Evolutionary conservation across 2,329 filamentous ascomycete genomes (phyloP), one percentile per base, ranked within the genome.

Genomic region (Stemphylium beticola): DNA sequence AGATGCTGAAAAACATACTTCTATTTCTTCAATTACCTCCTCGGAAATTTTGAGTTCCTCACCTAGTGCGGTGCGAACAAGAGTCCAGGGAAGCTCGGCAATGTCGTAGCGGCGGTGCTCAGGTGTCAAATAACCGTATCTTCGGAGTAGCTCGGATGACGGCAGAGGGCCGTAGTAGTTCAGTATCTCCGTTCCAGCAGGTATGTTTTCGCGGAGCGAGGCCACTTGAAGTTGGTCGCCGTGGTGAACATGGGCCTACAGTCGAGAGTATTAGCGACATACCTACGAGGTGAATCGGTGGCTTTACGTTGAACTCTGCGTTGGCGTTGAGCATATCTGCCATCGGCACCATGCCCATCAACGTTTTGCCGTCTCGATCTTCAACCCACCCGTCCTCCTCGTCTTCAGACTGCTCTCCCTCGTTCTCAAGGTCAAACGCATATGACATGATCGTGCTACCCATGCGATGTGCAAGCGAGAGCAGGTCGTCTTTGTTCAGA

Each of bases 301-400:
- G 9, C 14, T 55, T 36, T 41, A 65, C 64, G 10, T 67, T 67
- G 42, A 67, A 67, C 6, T 63, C 63, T 10, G 65, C 65, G 18
- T 67, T 64, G 0, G 65, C 63, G 31, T 67, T 67, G 0, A 67
- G 55, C 2, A 66, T 59, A 7, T 67, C 65, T 7, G 65, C 65
- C 65, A 67, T 67, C 1, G 65, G 65, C 15, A 66, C 65, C 65
- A 67, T 67, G 2, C 65, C 65, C 3, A 67, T 53, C 42, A 64
- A 61, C 8, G 53, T 62, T 9, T 55, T 60, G 7, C 60, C 65
- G 11, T 67, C 65, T 4, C 52, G 62, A n/a, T 67, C 65, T 20
- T 66, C 60, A 1, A 65, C 46, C 65, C 65, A 67, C 6, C 65
- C 65, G 14, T 67, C 65, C 24, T 67, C 65, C 12, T 62, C 65